Evolutionary conservation across 441 rosid species (phyloP).

Genomic region (Aleurites moluccanus): DNA sequence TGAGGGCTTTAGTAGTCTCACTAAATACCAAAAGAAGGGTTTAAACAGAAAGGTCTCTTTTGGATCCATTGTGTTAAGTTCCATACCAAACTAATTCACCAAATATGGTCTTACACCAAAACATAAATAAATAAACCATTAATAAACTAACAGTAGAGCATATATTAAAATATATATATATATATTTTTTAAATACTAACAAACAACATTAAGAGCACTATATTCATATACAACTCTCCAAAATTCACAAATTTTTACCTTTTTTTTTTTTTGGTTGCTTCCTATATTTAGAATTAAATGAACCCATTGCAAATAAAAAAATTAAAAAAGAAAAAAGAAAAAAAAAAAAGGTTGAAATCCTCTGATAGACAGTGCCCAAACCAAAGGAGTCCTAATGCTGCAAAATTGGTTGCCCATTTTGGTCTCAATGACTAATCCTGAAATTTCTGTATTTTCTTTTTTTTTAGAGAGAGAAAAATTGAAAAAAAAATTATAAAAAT

Average conservation of each 20-base stretch:
- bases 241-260: conserved; percentile 19
- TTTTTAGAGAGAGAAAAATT: neutral
- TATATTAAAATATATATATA: too few species aligned
- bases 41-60: conserved; percentile 22
- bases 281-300: neutral
- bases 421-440: neutral
- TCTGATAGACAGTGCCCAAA: neutral
- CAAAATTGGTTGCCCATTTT: conserved; percentile 18
- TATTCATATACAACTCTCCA: neutral
- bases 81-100: neutral
- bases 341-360: neutral
- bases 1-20: neutral
- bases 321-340: too few species aligned
- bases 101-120: too few species aligned
- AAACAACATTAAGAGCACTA: neutral
- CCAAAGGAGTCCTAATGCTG: conserved; percentile 19
- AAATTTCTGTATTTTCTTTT: neutral
- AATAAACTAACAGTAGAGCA: too few species aligned
- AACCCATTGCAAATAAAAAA: conserved; percentile 2
- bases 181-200: conserved; percentile 11
- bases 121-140: too few species aligned
- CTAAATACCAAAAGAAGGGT: neutral
- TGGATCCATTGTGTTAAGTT: conserved; percentile 15
- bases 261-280: neutral
- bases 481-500: neutral